Base-by-base conservation (phyloP, 2,329 filamentous ascomycete genomes). In the Diaporthe batatas region DNA sequence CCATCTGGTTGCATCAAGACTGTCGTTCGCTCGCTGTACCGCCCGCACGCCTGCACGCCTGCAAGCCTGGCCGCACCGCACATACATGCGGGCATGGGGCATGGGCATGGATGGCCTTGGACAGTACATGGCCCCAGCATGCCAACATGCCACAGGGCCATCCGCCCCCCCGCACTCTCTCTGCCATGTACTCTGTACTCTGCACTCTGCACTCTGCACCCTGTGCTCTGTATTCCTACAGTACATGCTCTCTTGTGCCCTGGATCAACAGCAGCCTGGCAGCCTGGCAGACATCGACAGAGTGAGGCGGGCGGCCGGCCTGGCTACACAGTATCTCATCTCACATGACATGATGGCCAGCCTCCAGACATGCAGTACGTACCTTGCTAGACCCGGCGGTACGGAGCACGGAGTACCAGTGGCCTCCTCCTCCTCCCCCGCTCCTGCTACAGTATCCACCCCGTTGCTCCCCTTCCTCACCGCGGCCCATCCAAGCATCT, bases 1-100 rank as follows among this genome's bases (percentile, higher is more conserved):
- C 11, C 29, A 65, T 39, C 62, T 53, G 62, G 62, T 67, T 53
- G 62, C 62, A 67, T 67, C 62, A 49, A 67, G 62, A 67, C 62
- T 21, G 62, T 53, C 62, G 29, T 67, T 67, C 62, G 62, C 36
- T 67, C 62, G 44, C 47, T 64, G 39, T 47, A 47, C 58, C 21
- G 62, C 62, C 62, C 36, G 62, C 62, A 51, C 21, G 44, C 14
- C 62, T 51, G 59, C 59, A 29, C 16, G 25, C 7, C 10, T 36
- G 10, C 34, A 36, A 11, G 34, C 21, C 32, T 62, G 58, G 23
- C 42, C 59, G 42, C 59, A 16, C 59, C 36, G 62, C 32, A 29
- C 29, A 29, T 44, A 53, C 62, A 53, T 51, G 42, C 62, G 42
- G 18, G 36, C 57, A 62, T 62, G 57, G 57, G 57, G 57, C 57